Base-by-base conservation (phyloP, 371 early-diverging fungal species). In the Gilbertella persicaria region DNA sequence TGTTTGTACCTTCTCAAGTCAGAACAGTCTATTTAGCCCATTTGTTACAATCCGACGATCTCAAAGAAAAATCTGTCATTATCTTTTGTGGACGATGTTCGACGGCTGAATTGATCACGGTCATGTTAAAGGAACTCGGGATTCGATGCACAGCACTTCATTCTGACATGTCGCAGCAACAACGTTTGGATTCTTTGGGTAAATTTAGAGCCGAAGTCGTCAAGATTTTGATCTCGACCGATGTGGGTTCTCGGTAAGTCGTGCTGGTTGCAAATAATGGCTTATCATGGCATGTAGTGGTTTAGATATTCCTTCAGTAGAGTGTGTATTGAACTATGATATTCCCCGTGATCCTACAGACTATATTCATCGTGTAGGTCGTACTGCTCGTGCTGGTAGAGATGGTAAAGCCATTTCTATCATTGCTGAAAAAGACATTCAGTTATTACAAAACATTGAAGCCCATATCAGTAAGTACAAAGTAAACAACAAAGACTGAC, bases 281-380 rank as follows among this genome's bases (percentile, higher is more conserved):
- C 0, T 17, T 36, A 64, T 66, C n/a, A 58, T 69, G 28, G 52
- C 59, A 10, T 40, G 45, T 56, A 77, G 99, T 80, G 99, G 99
- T 72, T 78, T 99, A 41, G 99, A 99, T 85, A 99, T 99, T 55
- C 96, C 97, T 10, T 79, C 90, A 0, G 99, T 99, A 5, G 86
- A 95, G 51, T 66, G 92, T 39, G 99, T 99, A 6, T 71, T 99
- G 50, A 99, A 99, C 61, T 97, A 91, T 70, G 97, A 99, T 67
- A 79, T 99, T 9, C 99, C 99, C n/a, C 86, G 92, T n/a, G 93
- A 94, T 66, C 89, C 97, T 7, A 91, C 95, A 37, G 97, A 96
- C 58, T 99, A 99, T 66, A 91, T 99, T 48, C 99, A 99, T 73
- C 86, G 99, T 50, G 97, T 98, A 5, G 99, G 99, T 59, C 91